phyloP scores from a whole-genome alignment of 768 basidiomycete genomes.

The Leccinum ochraceum region DNA sequence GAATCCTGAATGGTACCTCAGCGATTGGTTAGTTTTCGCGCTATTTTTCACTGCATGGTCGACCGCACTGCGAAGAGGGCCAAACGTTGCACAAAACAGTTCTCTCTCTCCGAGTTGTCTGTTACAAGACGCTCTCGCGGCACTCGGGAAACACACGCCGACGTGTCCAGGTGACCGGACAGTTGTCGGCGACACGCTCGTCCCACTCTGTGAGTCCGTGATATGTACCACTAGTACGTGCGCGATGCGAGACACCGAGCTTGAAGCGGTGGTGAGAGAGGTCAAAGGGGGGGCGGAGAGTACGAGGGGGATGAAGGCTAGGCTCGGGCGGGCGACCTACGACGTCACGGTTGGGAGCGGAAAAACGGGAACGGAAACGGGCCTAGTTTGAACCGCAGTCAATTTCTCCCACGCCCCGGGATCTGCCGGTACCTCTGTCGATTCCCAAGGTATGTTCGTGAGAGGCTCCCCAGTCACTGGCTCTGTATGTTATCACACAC shows the following conservation, averaged over 20 bases:
- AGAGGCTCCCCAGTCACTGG: no score
- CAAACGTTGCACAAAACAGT: not conserved
- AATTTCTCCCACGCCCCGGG: no score
- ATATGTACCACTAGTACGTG: not conserved
- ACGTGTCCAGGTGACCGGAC: slow-evolving; percentile 58
- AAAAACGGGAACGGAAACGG: slow-evolving; percentile 4
- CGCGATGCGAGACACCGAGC: not conserved
- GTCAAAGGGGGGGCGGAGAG: slow-evolving; percentile 46
- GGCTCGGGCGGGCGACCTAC: slow-evolving; percentile 54
- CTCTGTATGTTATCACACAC: no score
- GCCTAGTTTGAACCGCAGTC: no score
- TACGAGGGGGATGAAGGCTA: slow-evolving; percentile 48
- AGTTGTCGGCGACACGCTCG: slow-evolving; percentile 50
- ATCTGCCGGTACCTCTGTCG: no score
- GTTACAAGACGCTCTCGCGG: slow-evolving; percentile 29
- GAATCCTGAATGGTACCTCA: no score
- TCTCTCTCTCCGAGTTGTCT: slow-evolving; percentile 6
- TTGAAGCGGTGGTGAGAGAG: slow-evolving; percentile 27
- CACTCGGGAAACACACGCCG: slow-evolving; percentile 45
- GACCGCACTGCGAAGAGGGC: slow-evolving; percentile 9
- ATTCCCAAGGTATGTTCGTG: no score
- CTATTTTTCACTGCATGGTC: slow-evolving; percentile 44
- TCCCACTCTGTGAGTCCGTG: slow-evolving; percentile 42
- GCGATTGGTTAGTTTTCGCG: no score
- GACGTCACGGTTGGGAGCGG: slow-evolving; percentile 39